Evolutionary conservation across 768 basidiomycete species (phyloP).

Genomic region (Serendipita indica): DNA sequence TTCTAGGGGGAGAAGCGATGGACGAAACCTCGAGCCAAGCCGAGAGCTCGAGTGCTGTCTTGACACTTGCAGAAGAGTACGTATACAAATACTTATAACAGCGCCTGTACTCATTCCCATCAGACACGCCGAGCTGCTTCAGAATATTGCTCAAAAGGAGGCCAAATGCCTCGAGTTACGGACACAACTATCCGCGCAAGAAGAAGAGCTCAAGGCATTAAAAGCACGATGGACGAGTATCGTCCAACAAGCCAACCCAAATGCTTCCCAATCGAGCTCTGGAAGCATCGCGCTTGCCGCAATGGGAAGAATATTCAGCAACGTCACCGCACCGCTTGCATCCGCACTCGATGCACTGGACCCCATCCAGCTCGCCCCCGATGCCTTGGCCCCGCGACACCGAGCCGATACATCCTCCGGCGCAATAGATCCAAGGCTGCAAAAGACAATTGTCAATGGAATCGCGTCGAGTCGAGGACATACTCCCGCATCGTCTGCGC

Average conservation of each 20-base stretch:
- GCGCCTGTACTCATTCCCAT: not conserved
- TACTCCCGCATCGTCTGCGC: not conserved
- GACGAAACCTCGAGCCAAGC: not conserved
- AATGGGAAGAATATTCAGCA: not conserved
- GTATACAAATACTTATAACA: conserved; percentile 17
- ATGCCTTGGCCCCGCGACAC: not conserved
- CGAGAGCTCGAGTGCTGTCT: not conserved
- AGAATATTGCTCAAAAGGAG: conserved; percentile 76
- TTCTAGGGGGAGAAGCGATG: not conserved
- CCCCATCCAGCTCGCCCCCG: not conserved
- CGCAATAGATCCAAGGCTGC: not conserved
- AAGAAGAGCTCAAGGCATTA: conserved; percentile 55
- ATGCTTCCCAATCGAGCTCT: conserved; percentile 28
- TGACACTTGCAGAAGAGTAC: conserved; percentile 61
- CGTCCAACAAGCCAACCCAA: conserved; percentile 22
- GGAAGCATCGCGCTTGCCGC: conserved; percentile 35
- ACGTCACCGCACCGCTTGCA: not conserved
- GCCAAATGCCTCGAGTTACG: conserved; percentile 69
- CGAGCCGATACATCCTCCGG: not conserved
- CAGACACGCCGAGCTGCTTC: conserved; percentile 70
- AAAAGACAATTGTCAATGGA: not conserved
- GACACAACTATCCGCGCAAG: conserved; percentile 54
- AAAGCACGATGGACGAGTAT: conserved; percentile 79
- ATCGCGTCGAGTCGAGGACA: not conserved
- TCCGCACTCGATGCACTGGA: conserved; percentile 2